Percentiles rank a stretch among this genome's conserved stretches.
phyloP scores from a whole-genome alignment of 2,329 filamentous ascomycete genomes.

The Neodidymelliopsis sp. region DNA sequence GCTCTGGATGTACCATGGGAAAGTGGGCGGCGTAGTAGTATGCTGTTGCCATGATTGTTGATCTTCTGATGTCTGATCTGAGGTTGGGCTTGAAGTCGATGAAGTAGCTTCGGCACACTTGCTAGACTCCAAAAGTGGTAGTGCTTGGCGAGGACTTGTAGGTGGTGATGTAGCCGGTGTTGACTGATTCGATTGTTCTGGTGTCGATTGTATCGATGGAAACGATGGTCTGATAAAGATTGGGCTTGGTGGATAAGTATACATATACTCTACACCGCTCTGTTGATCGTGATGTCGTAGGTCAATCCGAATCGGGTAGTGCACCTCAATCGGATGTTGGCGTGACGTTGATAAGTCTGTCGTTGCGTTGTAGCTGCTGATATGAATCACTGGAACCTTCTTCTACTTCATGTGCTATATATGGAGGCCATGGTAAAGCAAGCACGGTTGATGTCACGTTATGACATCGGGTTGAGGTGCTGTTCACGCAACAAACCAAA shows the following conservation, averaged over 20 bases:
- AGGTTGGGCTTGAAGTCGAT: background rate
- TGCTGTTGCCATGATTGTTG: slow-evolving; percentile 22
- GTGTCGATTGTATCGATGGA: slow-evolving; percentile 9
- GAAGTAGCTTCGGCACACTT: slow-evolving; percentile 10
- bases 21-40: slow-evolving; percentile 33
- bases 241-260: slow-evolving; percentile 7
- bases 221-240: slow-evolving; percentile 15
- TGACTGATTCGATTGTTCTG: slow-evolving; percentile 4
- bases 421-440: background rate
- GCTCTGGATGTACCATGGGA: slow-evolving; percentile 15
- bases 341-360: slow-evolving; percentile 6
- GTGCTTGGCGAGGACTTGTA: background rate
- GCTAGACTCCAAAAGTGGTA: background rate
- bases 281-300: slow-evolving; percentile 3
- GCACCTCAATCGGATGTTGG: slow-evolving; percentile 19
- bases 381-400: background rate
- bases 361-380: slow-evolving; percentile 2
- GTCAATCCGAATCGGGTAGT: slow-evolving; percentile 22
- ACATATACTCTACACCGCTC: slow-evolving; percentile 13
- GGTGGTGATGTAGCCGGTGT: slow-evolving; percentile 8
- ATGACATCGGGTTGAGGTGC: slow-evolving; percentile 14
- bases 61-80: slow-evolving; percentile 3
- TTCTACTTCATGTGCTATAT: slow-evolving; percentile 1
- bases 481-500: slow-evolving; percentile 9
- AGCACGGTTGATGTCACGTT: slow-evolving; percentile 24